phyloP scores from a whole-genome alignment of 257 asterid genomes.

The Petunia axillaris region DNA sequence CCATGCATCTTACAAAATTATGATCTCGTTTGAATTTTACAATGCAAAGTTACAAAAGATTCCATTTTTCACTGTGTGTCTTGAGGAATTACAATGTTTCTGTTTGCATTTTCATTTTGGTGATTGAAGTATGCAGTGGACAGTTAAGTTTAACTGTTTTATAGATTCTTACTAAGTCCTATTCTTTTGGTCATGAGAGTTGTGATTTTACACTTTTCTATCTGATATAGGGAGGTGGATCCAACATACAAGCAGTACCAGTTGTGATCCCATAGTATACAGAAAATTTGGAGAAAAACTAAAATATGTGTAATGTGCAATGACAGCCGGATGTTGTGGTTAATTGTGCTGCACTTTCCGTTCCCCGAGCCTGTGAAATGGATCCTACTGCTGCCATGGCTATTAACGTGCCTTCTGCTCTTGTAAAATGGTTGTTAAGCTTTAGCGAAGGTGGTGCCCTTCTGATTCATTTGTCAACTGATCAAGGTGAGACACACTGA shows the following conservation, averaged over 20 bases:
- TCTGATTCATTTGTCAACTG: slow-evolving; percentile 89
- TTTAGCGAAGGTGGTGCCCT: slow-evolving; percentile 47
- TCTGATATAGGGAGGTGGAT: background rate
- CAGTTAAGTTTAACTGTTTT: background rate
- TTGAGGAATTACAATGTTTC: background rate
- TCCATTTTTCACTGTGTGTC: background rate
- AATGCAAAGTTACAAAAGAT: background rate
- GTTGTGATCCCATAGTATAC: background rate
- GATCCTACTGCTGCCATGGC: slow-evolving; percentile 86
- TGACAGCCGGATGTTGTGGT: slow-evolving; percentile 92
- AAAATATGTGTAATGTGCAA: slow-evolving; percentile 15
- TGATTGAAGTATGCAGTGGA: slow-evolving; percentile 15
- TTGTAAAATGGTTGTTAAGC: slow-evolving; percentile 80
- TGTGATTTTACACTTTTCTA: background rate
- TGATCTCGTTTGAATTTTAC: background rate
- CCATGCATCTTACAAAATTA: background rate
- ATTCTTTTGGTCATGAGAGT: background rate
- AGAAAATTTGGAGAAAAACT: background rate
- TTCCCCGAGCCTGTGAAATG: slow-evolving; percentile 85
- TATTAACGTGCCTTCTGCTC: slow-evolving; percentile 78
- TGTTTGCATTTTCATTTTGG: background rate
- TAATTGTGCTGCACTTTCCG: slow-evolving; percentile 91
- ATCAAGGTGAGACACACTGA: slow-evolving; percentile 65
- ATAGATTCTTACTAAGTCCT: background rate
- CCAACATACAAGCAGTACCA: background rate